A percentile compares a stretch with the other conserved stretches of the same genome.
phyloP scores from a whole-genome alignment of 169 alveolate species.

The Sarcocystis neurona region DNA sequence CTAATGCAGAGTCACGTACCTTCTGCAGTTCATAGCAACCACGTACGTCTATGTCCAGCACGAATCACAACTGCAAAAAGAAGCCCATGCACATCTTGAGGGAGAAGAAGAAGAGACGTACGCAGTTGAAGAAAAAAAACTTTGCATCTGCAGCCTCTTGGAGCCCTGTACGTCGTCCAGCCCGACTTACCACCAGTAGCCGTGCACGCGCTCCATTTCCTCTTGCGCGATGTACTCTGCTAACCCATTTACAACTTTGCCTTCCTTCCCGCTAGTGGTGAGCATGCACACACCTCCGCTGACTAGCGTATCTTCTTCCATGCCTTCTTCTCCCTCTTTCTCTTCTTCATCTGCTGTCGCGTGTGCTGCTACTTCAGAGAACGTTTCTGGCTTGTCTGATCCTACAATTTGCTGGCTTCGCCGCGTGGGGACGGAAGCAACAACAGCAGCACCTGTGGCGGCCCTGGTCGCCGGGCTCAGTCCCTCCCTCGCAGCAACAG shows the following conservation, averaged over 20 bases:
- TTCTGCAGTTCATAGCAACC: too few relatives aligned
- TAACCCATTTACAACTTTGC: slow-evolving; percentile 24
- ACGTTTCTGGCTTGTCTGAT: too few relatives aligned
- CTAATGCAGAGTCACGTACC: too few relatives aligned
- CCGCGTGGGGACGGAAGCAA: not conserved
- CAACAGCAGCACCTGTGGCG: not conserved
- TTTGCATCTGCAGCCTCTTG: too few relatives aligned
- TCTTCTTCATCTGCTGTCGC: not conserved
- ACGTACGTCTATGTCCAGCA: too few relatives aligned
- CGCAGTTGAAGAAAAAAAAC: too few relatives aligned
- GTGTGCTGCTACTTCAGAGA: not conserved
- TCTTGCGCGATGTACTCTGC: slow-evolving; percentile 62
- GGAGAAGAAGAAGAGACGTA: too few relatives aligned
- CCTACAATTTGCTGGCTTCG: not conserved
- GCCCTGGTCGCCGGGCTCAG: not conserved
- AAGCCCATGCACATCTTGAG: too few relatives aligned
- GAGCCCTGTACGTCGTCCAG: too few relatives aligned
- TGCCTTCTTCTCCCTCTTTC: not conserved
- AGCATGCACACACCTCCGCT: slow-evolving; percentile 25
- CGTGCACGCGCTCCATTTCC: slow-evolving; percentile 48
- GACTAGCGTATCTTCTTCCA: not conserved
- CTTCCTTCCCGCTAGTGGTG: slow-evolving; percentile 35
- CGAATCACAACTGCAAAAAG: too few relatives aligned
- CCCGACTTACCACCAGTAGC: slow-evolving; percentile 63
- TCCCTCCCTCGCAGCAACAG: too few relatives aligned